A percentile compares a stretch with the other conserved stretches of the same genome.
These are phyloP conservation scores for Neoboletus brunneissimus DNA, from an alignment of 768 basidiomycete genomes.

Conservation along the genomic window DNA sequence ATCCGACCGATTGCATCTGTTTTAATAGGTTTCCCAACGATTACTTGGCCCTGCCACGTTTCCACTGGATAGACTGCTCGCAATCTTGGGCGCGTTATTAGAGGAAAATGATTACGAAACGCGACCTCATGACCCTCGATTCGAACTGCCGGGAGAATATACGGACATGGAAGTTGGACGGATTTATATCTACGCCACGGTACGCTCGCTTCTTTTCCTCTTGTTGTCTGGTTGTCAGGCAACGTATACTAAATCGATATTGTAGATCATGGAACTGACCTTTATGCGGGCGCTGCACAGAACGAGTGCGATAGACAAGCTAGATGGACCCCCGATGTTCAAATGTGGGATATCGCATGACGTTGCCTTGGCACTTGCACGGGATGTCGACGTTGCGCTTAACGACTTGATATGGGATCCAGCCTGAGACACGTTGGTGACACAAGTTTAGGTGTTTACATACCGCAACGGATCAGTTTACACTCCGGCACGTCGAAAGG, in stretches of 20 bases:
- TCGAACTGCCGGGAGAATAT: slow-evolving; percentile 61
- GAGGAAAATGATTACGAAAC: slow-evolving; percentile 63
- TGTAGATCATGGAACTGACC: slow-evolving; percentile 64
- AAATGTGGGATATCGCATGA: slow-evolving; percentile 72
- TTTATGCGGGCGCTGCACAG: slow-evolving; percentile 65
- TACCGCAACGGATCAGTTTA: neutral
- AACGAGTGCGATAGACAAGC: slow-evolving; percentile 54
- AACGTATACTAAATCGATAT: neutral
- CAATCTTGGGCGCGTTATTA: slow-evolving; percentile 73
- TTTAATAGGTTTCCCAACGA: slow-evolving; percentile 63
- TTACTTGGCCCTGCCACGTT: slow-evolving; percentile 77
- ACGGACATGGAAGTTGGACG: slow-evolving; percentile 72
- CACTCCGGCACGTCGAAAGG: neutral
- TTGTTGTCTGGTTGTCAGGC: neutral
- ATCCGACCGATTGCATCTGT: neutral
- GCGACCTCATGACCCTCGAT: slow-evolving; percentile 45
- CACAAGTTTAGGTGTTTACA: neutral
- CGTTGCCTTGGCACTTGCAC: slow-evolving; percentile 51
- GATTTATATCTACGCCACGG: slow-evolving; percentile 56
- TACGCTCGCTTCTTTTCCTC: slow-evolving; percentile 39
- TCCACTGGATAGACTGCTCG: slow-evolving; percentile 74
- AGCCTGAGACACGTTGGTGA: neutral
- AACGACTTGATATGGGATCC: slow-evolving; percentile 72
- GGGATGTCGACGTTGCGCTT: slow-evolving; percentile 54
- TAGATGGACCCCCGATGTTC: slow-evolving; percentile 70